Evolutionary conservation across 805 yeast genomes (phyloP).

Genomic region (Starmerella bacillaris): DNA sequence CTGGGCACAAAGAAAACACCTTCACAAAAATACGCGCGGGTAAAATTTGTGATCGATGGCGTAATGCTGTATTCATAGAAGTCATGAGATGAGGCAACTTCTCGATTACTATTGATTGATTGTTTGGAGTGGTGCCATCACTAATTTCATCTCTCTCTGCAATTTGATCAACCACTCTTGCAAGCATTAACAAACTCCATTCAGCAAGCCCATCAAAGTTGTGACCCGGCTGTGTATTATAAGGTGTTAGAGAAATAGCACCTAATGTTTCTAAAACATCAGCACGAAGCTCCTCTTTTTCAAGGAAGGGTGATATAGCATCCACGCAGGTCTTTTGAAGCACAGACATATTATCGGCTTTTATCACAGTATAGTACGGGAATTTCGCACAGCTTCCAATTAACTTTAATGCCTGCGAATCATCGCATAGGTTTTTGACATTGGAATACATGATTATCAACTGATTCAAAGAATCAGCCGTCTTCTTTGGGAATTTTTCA

Average conservation of each 20-base stretch:
- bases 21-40: neutral
- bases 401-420: slow-evolving; percentile 2
- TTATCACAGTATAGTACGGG: slow-evolving; percentile 7
- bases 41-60: neutral
- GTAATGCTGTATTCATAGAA: neutral
- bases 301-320: neutral
- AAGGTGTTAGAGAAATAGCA: neutral
- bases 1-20: neutral
- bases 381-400: slow-evolving; percentile 12
- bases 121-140: too few species aligned
- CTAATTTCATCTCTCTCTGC: too few species aligned
- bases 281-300: neutral
- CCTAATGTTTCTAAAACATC: neutral
- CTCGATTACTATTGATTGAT: neutral
- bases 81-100: neutral
- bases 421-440: slow-evolving; percentile 3
- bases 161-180: neutral
- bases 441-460: slow-evolving; percentile 8
- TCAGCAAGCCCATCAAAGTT: neutral
- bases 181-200: neutral
- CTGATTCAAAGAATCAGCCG: slow-evolving; percentile 39
- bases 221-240: neutral
- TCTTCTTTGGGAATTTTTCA: slow-evolving; percentile 27
- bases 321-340: slow-evolving; percentile 44
- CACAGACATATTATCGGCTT: slow-evolving; percentile 29